Evolutionary conservation across 2,329 filamentous ascomycete genomes (phyloP).

Genomic region (Fusarium mangiferae): DNA sequence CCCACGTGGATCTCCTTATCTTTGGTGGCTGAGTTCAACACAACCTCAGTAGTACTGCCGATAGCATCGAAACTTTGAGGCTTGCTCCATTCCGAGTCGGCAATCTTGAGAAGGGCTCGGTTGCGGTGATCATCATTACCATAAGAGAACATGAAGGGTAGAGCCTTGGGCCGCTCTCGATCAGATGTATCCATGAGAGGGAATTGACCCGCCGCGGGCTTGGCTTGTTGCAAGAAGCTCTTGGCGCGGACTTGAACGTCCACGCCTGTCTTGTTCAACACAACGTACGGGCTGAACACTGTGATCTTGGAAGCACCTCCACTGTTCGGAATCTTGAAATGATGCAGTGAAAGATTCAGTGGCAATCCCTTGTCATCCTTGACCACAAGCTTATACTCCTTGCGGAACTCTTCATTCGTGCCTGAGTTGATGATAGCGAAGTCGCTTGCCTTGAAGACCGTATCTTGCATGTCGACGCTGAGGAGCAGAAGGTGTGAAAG

Average conservation of each 20-base stretch:
- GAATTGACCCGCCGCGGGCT: conserved; percentile 83
- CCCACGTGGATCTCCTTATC: conserved; percentile 89
- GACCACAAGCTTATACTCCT: conserved; percentile 80
- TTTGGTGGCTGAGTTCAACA: conserved; percentile 77
- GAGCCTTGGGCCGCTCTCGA: conserved; percentile 73
- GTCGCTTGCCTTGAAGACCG: conserved; percentile 91
- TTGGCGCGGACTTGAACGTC: conserved; percentile 90
- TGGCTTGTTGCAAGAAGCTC: conserved; percentile 84
- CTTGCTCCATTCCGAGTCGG: conserved; percentile 94
- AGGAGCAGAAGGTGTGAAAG: conserved; percentile 91
- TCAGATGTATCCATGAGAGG: conserved; percentile 62
- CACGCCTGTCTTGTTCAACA: conserved; percentile 94
- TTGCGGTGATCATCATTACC: conserved; percentile 90
- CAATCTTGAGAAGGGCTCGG: conserved; percentile 85
- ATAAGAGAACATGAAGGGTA: conserved; percentile 97
- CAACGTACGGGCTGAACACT: conserved; percentile 92
- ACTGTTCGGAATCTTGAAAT: conserved; percentile 88
- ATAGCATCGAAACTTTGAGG: conserved; percentile 98
- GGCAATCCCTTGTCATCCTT: conserved; percentile 86
- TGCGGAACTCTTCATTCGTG: conserved; percentile 85
- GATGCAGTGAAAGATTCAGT: conserved; percentile 87
- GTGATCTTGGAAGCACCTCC: conserved; percentile 97
- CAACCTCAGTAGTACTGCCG: conserved; percentile 89
- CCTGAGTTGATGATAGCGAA: conserved; percentile 97
- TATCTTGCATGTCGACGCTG: conserved; percentile 97